Percentiles rank a stretch among this genome's conserved stretches.
phyloP scores from a whole-genome alignment of 1,139 yeast genomes.

The Taphrina pruni region DNA sequence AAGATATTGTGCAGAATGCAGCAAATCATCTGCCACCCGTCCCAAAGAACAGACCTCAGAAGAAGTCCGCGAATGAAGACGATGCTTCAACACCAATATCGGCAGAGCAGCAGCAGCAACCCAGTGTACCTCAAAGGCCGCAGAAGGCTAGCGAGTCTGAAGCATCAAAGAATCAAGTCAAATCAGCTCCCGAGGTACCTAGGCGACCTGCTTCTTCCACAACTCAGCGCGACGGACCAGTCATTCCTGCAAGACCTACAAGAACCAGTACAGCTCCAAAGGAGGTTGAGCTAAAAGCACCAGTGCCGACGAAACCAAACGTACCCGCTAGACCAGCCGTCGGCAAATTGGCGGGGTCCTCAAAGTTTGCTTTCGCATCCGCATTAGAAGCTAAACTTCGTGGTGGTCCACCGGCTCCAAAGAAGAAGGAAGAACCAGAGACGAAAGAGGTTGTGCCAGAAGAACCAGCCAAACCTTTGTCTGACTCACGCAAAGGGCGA shows the following conservation, averaged over 20 bases:
- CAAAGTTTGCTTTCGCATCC: slow-evolving; percentile 34
- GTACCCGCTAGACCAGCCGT: slow-evolving; percentile 31
- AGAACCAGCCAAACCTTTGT: slow-evolving; percentile 12
- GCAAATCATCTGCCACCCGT: slow-evolving; percentile 6
- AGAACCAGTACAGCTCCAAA: slow-evolving; percentile 15
- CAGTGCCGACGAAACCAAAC: slow-evolving; percentile 26
- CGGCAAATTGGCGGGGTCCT: slow-evolving; percentile 26
- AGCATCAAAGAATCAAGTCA: background rate
- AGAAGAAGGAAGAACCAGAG: slow-evolving; percentile 23
- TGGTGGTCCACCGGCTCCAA: slow-evolving; percentile 26
- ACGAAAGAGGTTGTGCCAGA: slow-evolving; percentile 12
- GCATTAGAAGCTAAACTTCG: slow-evolving; percentile 36
- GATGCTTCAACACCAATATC: background rate
- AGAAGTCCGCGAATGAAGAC: slow-evolving; percentile 2
- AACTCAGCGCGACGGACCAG: background rate
- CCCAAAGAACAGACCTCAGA: slow-evolving; percentile 17
- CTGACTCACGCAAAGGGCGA: slow-evolving; percentile 38
- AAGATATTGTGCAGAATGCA: background rate
- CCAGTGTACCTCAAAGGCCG: slow-evolving; percentile 23
- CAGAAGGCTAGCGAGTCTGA: slow-evolving; percentile 12
- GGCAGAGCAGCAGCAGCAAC: background rate
- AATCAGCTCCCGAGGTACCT: slow-evolving; percentile 24
- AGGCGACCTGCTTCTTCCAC: slow-evolving; percentile 26
- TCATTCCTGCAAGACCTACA: slow-evolving; percentile 6
- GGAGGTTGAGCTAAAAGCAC: slow-evolving; percentile 13